Evolutionary conservation across 345 rosid species (phyloP), one percentile per base, ranked within the genome.

Genomic region (Arabis hirsuta): DNA sequence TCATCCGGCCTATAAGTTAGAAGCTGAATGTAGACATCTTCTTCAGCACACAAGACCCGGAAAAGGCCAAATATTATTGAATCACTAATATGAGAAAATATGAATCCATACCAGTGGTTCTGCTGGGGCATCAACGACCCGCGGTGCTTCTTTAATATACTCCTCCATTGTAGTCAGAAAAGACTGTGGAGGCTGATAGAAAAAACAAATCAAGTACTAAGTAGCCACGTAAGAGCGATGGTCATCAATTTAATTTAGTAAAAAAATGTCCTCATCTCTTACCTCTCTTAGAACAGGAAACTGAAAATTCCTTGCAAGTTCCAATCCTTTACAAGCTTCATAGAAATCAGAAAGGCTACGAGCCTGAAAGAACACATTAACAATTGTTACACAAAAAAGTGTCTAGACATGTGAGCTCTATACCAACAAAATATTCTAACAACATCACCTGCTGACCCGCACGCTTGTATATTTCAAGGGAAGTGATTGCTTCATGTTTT

Each of bases 231-330:
- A 42, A 66, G 65, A 38, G 44, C 41, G 50, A 41, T 22, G 9
- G 10, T 47, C 10, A 16, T 43, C 44, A 42, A 24, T 7, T 32
- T 3, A 19, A 9, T 32, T 20, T 38, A 32, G n/a, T 12, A 42
- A 14, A 56, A 42, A 34, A 5, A 5, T 22, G 12, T 55, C 16
- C 20, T 52, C 43, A 36, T 71, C 47, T 48, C 41, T 66, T 80
- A 95, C 99, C 92, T 92, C 98, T 85, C 98, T 82, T 71, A 96
- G 76, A 73, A 81, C 82, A 45, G 99, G 99, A 84, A 92, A 96
- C 62, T 96, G 98, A 73, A 96, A 92, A 78, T 96, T 96, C 81
- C 99, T 89, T 13, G 98, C 97, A 78, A 92, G 96, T 82, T 96
- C 97, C 86, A 96, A 82, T 46, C 98, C 95, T 87, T 86, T 89